These are phyloP conservation scores for Beauveria brongniartii DNA, from an alignment of 2,329 filamentous ascomycete species.

Conservation along the genomic window DNA sequence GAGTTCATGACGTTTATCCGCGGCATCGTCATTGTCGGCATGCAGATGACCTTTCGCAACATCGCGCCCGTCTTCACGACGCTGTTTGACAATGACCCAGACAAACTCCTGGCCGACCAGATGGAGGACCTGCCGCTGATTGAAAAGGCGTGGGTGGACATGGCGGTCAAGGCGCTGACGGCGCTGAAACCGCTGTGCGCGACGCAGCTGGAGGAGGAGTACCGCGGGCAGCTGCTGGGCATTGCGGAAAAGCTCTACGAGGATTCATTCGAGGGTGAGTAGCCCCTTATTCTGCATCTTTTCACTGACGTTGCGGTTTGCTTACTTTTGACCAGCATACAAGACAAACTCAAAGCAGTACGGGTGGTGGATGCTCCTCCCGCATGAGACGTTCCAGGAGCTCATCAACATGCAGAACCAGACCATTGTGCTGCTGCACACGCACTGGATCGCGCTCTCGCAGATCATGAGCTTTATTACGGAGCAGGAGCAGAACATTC, in stretches of 20 bases:
- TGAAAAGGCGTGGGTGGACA: slow-evolving; percentile 35
- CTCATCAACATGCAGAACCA: slow-evolving; percentile 41
- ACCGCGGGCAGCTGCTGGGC: slow-evolving; percentile 34
- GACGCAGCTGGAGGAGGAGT: slow-evolving; percentile 35
- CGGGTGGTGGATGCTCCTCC: slow-evolving; percentile 50
- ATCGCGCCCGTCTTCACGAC: slow-evolving; percentile 43
- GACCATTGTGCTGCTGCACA: slow-evolving; percentile 37
- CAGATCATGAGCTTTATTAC: slow-evolving; percentile 45
- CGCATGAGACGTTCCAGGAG: slow-evolving; percentile 42
- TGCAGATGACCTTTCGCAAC: slow-evolving; percentile 44
- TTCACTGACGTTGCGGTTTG: neutral
- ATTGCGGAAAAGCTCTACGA: slow-evolving; percentile 44
- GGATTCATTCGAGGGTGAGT: slow-evolving; percentile 43
- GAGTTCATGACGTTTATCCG: slow-evolving; percentile 55
- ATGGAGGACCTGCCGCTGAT: slow-evolving; percentile 40
- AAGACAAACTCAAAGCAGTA: slow-evolving; percentile 42
- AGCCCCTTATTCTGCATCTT: slow-evolving; percentile 9
- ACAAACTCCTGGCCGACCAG: slow-evolving; percentile 33
- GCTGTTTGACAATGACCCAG: slow-evolving; percentile 32
- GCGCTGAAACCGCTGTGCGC: slow-evolving; percentile 36
- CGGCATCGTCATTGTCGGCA: slow-evolving; percentile 45
- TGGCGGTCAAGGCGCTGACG: slow-evolving; percentile 36
- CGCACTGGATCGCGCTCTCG: slow-evolving; percentile 48
- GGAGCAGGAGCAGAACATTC: slow-evolving; percentile 29
- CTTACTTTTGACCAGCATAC: slow-evolving; percentile 31